Base-by-base conservation (phyloP, 1,284 basidiomycete species). In the Vanrija pseudolonga region DNA sequence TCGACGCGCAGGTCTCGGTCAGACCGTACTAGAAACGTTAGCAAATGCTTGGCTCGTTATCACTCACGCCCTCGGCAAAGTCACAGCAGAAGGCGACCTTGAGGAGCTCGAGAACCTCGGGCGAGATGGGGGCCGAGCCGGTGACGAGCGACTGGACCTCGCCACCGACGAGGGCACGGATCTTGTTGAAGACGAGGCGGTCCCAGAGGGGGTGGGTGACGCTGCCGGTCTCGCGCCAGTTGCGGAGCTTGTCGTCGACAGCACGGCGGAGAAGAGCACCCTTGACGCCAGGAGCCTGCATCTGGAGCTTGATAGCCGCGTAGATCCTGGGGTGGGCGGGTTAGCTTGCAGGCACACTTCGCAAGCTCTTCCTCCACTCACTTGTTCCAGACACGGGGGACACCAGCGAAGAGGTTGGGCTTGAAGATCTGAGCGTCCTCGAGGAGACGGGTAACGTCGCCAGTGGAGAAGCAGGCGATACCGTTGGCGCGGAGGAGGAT, bases 201-300 rank as follows among this genome's bases (percentile, higher is more conserved):
- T 99, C 96, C 85, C 91, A 98, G 45, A 98, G 74, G 4, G 84
- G 73, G 73, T 98, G 94, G 0, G 82, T 88, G 58, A 82, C 76
- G 28, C 81, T 76, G 36, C 91, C 92, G 1, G 86, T 90, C 12
- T 81, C 70, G 62, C 81, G 82, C 61, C 93, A 80, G 63, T 86
- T 86, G 48, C 85, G 82, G 18, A 96, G 71, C 77, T 98, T 98
- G 55, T 84, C 79, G 50, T 85, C 78, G 23, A 95, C 76, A 2
- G 94, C 96, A 65, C 83, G 87, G 56, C 85, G 83, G 70, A 96
- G 90, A 7, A 99, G 77, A 12, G 83, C 81, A 14, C 80, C 78
- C 77, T 94, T 97, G 61, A 97, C 65, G 5, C 94, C 93, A 0
- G 90, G 89, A 1, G 84, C 85, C 53, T 85, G 81, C 14, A 86